Evolutionary conservation across 208 protist species (phyloP).

Genomic region (Crithidia acanthocephali): DNA sequence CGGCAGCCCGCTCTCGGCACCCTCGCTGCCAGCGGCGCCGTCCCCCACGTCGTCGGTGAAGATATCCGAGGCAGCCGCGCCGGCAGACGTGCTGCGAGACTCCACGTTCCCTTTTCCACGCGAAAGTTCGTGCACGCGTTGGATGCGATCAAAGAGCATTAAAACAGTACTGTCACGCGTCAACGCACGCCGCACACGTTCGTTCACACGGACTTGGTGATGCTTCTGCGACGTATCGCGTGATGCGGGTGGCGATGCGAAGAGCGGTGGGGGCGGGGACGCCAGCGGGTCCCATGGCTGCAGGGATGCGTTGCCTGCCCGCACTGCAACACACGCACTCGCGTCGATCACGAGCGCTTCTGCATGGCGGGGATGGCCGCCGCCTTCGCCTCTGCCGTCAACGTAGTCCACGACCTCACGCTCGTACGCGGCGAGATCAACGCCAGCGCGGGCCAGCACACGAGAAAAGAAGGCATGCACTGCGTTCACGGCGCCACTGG

Average conservation of each 20-base stretch:
- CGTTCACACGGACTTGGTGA: neutral
- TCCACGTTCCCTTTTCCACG: too few species aligned
- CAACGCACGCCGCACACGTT: neutral
- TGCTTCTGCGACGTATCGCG: neutral
- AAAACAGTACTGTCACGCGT: neutral
- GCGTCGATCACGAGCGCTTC: neutral
- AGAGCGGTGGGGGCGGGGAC: slow-evolving; percentile 32
- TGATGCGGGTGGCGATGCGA: neutral
- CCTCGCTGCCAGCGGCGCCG: too few species aligned
- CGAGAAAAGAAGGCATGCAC: neutral
- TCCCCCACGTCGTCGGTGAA: too few species aligned
- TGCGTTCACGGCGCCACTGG: neutral
- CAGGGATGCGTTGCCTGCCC: slow-evolving; percentile 29
- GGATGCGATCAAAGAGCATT: neutral
- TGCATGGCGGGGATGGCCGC: too few species aligned
- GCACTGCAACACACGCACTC: slow-evolving; percentile 31
- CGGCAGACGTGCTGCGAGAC: too few species aligned
- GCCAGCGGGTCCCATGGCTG: slow-evolving; percentile 50
- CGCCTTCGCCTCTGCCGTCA: too few species aligned
- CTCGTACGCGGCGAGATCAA: neutral
- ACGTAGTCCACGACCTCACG: neutral
- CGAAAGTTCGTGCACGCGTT: too few species aligned
- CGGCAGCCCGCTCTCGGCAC: too few species aligned
- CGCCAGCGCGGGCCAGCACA: neutral
- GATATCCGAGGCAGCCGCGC: too few species aligned